Conservation (phyloP, 2,329 filamentous ascomycete genomes). For the Elsinoe ampelina region DNA sequence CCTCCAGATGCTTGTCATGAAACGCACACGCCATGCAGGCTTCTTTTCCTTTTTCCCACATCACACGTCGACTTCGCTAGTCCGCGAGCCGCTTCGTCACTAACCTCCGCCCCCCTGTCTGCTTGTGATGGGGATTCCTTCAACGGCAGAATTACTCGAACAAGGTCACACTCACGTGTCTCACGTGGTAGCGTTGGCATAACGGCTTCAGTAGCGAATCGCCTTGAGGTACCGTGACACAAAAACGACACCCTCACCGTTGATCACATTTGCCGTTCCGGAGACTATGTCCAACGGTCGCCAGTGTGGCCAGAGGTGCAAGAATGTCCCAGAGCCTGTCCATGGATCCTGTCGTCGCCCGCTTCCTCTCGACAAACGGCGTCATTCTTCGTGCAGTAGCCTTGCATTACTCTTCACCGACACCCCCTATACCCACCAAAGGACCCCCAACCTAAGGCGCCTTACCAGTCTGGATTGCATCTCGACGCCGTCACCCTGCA, state of each 20-base stretch:
- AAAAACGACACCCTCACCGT: constrained; percentile 23
- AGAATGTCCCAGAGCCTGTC: neutral
- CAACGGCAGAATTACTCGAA: constrained; percentile 20
- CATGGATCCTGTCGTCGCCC: neutral
- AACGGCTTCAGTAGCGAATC: constrained; percentile 4
- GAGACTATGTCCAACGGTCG: constrained; percentile 5
- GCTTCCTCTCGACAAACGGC: constrained; percentile 1
- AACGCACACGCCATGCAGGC: neutral
- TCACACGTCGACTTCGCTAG: constrained; percentile 1
- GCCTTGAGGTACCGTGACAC: neutral
- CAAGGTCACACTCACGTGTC: constrained; percentile 9
- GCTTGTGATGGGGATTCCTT: constrained; percentile 1
- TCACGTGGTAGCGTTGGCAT: constrained; percentile 13
- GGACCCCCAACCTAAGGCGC: neutral
- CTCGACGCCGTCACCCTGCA: neutral
- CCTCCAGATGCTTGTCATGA: neutral
- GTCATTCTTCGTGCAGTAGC: constrained; percentile 5
- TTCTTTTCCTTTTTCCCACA: constrained; percentile 6
- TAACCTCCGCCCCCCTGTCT: neutral
- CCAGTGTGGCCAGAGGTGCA: neutral
- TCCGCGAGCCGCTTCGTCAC: neutral
- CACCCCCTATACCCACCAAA: constrained; percentile 4
- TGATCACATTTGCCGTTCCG: constrained; percentile 11
- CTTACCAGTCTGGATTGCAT: constrained; percentile 2
- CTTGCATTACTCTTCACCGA: constrained; percentile 5